Evolutionary conservation across 2,329 filamentous ascomycete species (phyloP), one percentile per base, ranked within the genome.

Genomic region (Conoideocrella luteorostrata): DNA sequence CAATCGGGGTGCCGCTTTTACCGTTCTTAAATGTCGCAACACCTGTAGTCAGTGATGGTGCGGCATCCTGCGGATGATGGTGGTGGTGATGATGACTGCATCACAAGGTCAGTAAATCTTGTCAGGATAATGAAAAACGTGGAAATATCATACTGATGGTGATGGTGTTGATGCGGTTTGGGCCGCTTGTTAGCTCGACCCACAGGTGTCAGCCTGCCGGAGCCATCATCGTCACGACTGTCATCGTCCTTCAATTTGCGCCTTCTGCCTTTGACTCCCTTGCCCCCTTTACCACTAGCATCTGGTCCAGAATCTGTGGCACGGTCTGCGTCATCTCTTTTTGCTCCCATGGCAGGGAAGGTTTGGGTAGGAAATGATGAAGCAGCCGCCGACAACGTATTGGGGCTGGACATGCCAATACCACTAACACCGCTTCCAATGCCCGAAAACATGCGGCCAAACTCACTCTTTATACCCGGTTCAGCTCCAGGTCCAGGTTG

Each of bases 391-490:
- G 53, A 53, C 6, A 65, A 60, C 1, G 72, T 63, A 3, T 72
- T 67, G 2, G 77, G 75, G 52, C 74, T 78, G 12, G 75, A 71
- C 28, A 71, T 65, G 20, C 69, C 70, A 46, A 76, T 69, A 32
- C 64, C 69, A 48, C 65, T 71, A 24, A 76, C 71, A 48, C 71
- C 77, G 52, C 70, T 77, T 47, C 72, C 90, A 52, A 97, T 88
- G n/a, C 91, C 91, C 15, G 88, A 88, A 65, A 95, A 96, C 75
- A 96, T 95, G 49, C 88, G 83, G 22, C 90, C 90, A 60, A 96
- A 90, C 61, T 96, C 91, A 59, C 83, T 94, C 71, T 96, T 95
- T 58, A 96, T 95, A 34, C 86, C 86, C 10, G 88, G 86, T 61
- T 95, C 89, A 13, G 84, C 86, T 12, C 82, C 80, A 5, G 88